A percentile compares a stretch with the other conserved stretches of the same genome.
Evolutionary conservation across 2,329 filamentous ascomycete genomes (phyloP).

Genomic region (Hypoxylon sp.): DNA sequence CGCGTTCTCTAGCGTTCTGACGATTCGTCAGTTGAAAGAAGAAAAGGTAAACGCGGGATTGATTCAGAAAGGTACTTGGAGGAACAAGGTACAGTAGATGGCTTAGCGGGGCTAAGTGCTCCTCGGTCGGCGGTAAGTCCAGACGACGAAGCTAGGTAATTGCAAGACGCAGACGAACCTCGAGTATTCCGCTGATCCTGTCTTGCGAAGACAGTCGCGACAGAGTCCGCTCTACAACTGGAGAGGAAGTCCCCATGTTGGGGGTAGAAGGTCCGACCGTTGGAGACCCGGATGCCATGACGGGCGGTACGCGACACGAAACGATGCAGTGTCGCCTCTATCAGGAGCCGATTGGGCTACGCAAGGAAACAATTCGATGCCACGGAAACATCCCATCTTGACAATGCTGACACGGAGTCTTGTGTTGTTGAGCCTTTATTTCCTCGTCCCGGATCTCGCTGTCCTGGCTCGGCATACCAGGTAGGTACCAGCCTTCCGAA

Average conservation of each 20-base stretch:
- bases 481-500: constrained; percentile 6
- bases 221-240: constrained; percentile 24
- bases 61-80: too few species aligned
- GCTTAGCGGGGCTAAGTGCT: background rate
- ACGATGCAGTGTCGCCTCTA: background rate
- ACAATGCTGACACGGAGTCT: background rate
- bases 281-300: constrained; percentile 25
- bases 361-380: constrained; percentile 2
- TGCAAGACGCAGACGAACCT: constrained; percentile 48
- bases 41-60: background rate
- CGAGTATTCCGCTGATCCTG: constrained; percentile 56
- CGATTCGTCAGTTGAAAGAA: constrained; percentile 15
- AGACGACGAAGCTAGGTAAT: background rate
- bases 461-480: too few species aligned
- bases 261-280: constrained; percentile 27
- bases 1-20: constrained; percentile 54
- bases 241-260: constrained; percentile 28
- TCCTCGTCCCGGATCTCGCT: background rate
- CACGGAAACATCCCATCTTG: constrained; percentile 14
- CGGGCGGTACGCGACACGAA: background rate
- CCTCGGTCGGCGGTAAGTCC: background rate
- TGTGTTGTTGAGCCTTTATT: constrained; percentile 27
- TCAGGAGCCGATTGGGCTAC: background rate
- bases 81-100: background rate
- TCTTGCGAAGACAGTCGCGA: constrained; percentile 48